A percentile compares a stretch with the other conserved stretches of the same genome.
These are phyloP conservation scores for Leptographium wingfieldii DNA, from an alignment of 2,329 filamentous ascomycete genomes.

Conservation along the genomic window DNA sequence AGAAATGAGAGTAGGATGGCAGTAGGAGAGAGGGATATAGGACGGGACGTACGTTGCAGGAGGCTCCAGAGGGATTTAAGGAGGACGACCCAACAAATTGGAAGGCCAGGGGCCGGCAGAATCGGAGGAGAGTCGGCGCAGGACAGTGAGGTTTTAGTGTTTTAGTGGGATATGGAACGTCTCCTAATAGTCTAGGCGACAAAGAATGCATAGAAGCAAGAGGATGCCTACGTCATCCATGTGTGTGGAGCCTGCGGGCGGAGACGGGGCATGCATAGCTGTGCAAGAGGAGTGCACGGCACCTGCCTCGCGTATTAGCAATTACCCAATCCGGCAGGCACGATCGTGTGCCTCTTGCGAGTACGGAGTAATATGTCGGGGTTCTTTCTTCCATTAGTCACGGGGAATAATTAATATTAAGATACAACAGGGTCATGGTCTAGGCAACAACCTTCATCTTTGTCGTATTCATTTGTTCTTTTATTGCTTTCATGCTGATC, in stretches of 20 bases:
- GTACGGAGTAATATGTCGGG: neutral
- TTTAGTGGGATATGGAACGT: neutral
- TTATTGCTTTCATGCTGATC: neutral
- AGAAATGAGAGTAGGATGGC: neutral
- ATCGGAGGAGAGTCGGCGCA: neutral
- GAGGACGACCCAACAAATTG: neutral
- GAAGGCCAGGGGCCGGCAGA: neutral
- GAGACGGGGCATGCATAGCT: neutral
- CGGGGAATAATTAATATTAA: neutral
- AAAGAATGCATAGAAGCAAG: neutral
- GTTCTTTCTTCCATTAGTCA: neutral
- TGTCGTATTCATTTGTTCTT: too few species aligned
- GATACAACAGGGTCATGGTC: neutral
- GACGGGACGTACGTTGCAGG: neutral
- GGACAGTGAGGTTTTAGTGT: neutral
- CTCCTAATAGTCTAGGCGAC: neutral
- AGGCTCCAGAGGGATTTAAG: neutral
- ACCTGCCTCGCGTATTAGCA: neutral
- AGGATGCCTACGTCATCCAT: neutral
- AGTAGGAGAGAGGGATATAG: neutral
- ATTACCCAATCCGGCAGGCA: neutral
- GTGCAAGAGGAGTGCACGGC: neutral
- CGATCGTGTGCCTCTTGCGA: neutral
- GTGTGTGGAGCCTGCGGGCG: neutral
- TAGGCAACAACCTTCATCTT: too few species aligned